A percentile compares a stretch with the other conserved stretches of the same genome.
Conservation (phyloP, 192 early-diverging fungal genomes). For the Backusella parvicylindrica region DNA sequence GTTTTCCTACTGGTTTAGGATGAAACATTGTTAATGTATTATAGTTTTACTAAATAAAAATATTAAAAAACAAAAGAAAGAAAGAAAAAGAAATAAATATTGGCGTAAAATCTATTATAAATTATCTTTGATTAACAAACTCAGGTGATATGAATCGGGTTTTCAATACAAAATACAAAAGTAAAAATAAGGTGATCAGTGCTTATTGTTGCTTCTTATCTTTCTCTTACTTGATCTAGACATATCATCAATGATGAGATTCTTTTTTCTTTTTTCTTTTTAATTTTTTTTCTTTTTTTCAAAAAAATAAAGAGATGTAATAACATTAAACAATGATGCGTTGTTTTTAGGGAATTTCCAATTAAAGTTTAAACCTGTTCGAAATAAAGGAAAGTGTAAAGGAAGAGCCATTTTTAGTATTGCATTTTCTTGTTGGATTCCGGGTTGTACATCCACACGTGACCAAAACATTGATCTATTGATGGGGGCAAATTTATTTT, state of each 20-base stretch:
- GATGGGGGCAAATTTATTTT: neutral
- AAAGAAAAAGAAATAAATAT: neutral
- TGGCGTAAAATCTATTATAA: neutral
- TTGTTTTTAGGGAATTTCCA: neutral
- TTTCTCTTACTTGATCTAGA: neutral
- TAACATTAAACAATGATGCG: neutral
- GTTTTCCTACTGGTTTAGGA: neutral
- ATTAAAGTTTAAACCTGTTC: neutral
- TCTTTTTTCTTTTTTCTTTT: neutral
- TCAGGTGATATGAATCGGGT: neutral
- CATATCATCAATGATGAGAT: neutral
- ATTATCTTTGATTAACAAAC: neutral
- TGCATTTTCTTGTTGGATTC: neutral
- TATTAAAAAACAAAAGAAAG: neutral
- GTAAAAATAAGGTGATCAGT: neutral
- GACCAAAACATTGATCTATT: neutral
- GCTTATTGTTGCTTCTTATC: neutral
- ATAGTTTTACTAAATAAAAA: too few relatives aligned
- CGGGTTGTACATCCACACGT: neutral
- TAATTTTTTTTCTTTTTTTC: neutral
- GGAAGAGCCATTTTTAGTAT: neutral
- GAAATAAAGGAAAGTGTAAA: neutral
- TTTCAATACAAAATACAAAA: neutral
- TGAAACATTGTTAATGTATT: neutral
- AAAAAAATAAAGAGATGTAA: neutral